Conservation (phyloP, 2,329 filamentous ascomycete genomes). For the Pseudonectria buxi region DNA sequence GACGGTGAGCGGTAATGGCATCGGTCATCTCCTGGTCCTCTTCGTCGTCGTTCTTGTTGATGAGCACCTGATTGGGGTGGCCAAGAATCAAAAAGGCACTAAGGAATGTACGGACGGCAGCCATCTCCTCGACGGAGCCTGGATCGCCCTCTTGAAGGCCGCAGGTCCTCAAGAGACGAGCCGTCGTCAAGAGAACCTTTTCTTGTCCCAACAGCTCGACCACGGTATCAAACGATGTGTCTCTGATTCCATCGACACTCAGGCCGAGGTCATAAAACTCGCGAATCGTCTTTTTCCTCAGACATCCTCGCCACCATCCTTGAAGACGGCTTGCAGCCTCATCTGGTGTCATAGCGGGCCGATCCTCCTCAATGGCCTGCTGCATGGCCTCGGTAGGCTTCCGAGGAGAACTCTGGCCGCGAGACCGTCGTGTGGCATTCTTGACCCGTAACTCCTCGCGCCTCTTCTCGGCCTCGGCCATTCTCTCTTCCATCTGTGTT, state of each 20-base stretch:
- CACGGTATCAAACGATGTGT: slow-evolving; percentile 68
- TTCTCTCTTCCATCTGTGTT: slow-evolving; percentile 70
- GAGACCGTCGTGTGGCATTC: slow-evolving; percentile 44
- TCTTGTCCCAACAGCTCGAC: slow-evolving; percentile 61
- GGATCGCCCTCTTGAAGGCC: slow-evolving; percentile 59
- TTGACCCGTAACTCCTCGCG: slow-evolving; percentile 57
- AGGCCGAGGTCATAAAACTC: slow-evolving; percentile 61
- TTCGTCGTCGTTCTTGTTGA: slow-evolving; percentile 59
- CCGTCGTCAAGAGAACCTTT: slow-evolving; percentile 58
- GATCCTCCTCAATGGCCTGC: slow-evolving; percentile 42
- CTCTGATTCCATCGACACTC: slow-evolving; percentile 62
- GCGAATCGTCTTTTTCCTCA: slow-evolving; percentile 53
- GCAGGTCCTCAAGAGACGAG: slow-evolving; percentile 61
- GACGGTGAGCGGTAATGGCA: slow-evolving; percentile 21
- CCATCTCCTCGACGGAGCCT: slow-evolving; percentile 60
- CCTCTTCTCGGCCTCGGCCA: slow-evolving; percentile 69
- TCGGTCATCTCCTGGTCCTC: slow-evolving; percentile 47
- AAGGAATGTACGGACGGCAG: slow-evolving; percentile 66
- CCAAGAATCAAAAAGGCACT: slow-evolving; percentile 75
- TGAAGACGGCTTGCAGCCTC: slow-evolving; percentile 62
- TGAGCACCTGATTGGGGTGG: slow-evolving; percentile 71
- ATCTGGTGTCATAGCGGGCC: slow-evolving; percentile 45
- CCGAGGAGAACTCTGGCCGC: slow-evolving; percentile 47
- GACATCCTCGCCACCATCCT: slow-evolving; percentile 58
- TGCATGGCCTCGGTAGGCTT: slow-evolving; percentile 44